A percentile compares a stretch with the other conserved stretches of the same genome.
phyloP scores from a whole-genome alignment of 169 alveolate genomes.

The Cryptosporidium parvum region DNA sequence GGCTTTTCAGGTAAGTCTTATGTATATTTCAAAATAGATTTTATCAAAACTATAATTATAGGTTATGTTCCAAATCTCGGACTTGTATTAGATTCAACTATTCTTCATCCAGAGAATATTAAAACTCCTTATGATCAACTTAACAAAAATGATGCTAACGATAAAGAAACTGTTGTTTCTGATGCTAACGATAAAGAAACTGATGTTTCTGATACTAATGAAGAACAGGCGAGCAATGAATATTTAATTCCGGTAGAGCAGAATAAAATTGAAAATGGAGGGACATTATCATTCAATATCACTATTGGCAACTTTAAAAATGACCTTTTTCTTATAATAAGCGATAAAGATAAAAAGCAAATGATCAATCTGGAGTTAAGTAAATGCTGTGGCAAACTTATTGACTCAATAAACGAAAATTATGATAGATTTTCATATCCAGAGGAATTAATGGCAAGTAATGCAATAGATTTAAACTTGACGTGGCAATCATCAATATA shows the following conservation, averaged over 20 bases:
- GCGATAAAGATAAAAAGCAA: not conserved
- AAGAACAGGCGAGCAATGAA: not conserved
- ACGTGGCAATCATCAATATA: slow-evolving; percentile 33
- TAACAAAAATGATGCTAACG: not conserved
- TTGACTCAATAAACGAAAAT: not conserved
- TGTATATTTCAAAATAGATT: not conserved
- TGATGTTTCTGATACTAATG: not conserved
- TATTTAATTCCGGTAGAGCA: slow-evolving; percentile 13
- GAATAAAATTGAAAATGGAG: slow-evolving; percentile 18
- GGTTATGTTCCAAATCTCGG: slow-evolving; percentile 8
- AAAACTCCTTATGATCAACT: not conserved
- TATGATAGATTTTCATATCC: slow-evolving; percentile 15
- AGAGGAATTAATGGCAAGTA: not conserved
- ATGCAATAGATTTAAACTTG: not conserved
- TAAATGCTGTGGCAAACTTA: slow-evolving; percentile 37
- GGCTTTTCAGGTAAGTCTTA: slow-evolving; percentile 45
- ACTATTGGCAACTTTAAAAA: not conserved
- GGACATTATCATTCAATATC: slow-evolving; percentile 31
- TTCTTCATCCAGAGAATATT: not conserved
- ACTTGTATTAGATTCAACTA: too few relatives aligned
- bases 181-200: too few relatives aligned
- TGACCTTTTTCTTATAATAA: not conserved
- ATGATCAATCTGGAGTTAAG: not conserved
- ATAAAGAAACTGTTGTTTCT: not conserved
- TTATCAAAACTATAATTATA: not conserved